These are phyloP conservation scores for Xylaria hypoxylon DNA, from an alignment of 2,329 filamentous ascomycete species.

Conservation along the genomic window DNA sequence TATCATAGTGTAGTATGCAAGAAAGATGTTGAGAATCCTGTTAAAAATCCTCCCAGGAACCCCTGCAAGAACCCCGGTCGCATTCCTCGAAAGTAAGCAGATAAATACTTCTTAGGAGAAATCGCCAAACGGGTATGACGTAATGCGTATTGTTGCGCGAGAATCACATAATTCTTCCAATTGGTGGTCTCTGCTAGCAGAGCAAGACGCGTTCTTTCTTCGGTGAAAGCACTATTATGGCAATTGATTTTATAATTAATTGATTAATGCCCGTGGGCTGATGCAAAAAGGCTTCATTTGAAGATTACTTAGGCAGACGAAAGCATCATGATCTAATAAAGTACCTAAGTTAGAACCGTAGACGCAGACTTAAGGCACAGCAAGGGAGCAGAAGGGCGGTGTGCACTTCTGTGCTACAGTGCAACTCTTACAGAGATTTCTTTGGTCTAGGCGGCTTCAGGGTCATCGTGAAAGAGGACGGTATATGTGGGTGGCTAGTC, in stretches of 20 bases:
- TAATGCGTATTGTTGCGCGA: too few species aligned
- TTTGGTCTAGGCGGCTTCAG: not conserved
- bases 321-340: not conserved
- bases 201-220: too few species aligned
- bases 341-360: too few species aligned
- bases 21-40: conserved; percentile 17
- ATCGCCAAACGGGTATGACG: not conserved
- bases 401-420: too few species aligned
- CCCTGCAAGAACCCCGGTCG: not conserved
- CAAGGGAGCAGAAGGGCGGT: too few species aligned
- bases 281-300: not conserved
- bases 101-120: not conserved
- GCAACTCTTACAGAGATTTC: not conserved
- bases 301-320: not conserved
- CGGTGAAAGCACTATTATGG: too few species aligned
- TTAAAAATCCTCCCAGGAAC: not conserved
- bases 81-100: not conserved
- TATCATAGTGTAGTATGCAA: not conserved
- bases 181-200: too few species aligned
- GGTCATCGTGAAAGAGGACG: not conserved
- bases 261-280: too few species aligned
- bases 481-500: not conserved
- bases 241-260: too few species aligned
- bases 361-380: too few species aligned
- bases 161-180: too few species aligned